Conservation (phyloP, 2,329 filamentous ascomycete species). For the Zymoseptoria crescenta region DNA sequence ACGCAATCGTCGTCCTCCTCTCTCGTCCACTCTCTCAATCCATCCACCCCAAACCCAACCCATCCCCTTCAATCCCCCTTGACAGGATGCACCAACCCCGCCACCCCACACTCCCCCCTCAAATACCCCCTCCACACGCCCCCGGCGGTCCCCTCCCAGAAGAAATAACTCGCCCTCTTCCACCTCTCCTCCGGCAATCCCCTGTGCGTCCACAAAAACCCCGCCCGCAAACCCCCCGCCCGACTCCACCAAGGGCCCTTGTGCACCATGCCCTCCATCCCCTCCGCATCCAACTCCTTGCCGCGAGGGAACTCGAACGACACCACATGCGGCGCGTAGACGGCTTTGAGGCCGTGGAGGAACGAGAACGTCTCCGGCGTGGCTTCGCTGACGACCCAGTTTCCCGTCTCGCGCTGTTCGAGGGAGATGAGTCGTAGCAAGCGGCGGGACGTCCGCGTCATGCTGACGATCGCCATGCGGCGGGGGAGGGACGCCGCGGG, state of each 20-base stretch:
- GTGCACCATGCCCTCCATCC: slow-evolving; percentile 34
- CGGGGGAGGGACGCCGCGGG: slow-evolving; percentile 43
- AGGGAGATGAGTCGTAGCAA: slow-evolving; percentile 45
- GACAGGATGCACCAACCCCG: slow-evolving; percentile 5
- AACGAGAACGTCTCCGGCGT: slow-evolving; percentile 72
- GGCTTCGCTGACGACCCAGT: slow-evolving; percentile 60
- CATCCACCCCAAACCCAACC: too few species aligned
- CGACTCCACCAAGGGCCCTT: slow-evolving; percentile 1
- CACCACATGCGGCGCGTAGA: slow-evolving; percentile 66
- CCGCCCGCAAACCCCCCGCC: neutral
- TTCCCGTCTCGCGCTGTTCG: slow-evolving; percentile 2
- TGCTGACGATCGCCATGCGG: slow-evolving; percentile 64
- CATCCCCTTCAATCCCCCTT: neutral
- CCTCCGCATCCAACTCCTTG: slow-evolving; percentile 25
- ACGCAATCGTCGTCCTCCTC: too few species aligned
- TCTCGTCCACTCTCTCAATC: too few species aligned
- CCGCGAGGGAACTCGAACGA: slow-evolving; percentile 65
- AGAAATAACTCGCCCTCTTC: slow-evolving; percentile 5
- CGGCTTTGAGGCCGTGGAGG: slow-evolving; percentile 68
- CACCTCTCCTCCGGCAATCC: slow-evolving; percentile 3
- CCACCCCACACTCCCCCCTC: slow-evolving; percentile 1
- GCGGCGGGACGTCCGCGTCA: slow-evolving; percentile 61
- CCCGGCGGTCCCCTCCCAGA: slow-evolving; percentile 4
- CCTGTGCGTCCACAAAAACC: slow-evolving; percentile 3
- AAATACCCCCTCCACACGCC: slow-evolving; percentile 4